Evolutionary conservation across 805 yeast species (phyloP).

Genomic region (Candida qinlingensis): DNA sequence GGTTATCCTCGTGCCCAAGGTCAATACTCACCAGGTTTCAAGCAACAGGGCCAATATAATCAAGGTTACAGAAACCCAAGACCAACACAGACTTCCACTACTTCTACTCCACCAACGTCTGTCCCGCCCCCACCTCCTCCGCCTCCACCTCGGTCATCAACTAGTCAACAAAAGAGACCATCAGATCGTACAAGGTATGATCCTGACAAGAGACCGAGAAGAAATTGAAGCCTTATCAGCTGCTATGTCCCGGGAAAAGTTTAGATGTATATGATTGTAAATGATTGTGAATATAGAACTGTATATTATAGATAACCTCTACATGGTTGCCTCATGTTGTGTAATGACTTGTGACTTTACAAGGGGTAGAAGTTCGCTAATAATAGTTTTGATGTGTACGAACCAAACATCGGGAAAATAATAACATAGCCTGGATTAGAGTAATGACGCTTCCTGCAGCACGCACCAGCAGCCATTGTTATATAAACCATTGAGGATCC

Average conservation of each 20-base stretch:
- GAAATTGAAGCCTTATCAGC: background rate
- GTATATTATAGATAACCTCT: too few relatives aligned
- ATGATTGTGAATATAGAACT: too few relatives aligned
- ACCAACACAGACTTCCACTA: background rate
- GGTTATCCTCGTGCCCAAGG: background rate
- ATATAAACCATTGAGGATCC: too few relatives aligned
- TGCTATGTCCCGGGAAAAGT: too few relatives aligned
- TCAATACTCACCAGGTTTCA: background rate
- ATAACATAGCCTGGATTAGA: too few relatives aligned
- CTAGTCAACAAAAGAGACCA: constrained; percentile 4
- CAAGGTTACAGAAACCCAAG: constrained; percentile 5
- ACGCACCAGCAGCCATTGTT: background rate
- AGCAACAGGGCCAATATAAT: background rate
- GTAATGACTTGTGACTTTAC: too few relatives aligned
- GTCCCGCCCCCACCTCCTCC: constrained; percentile 14
- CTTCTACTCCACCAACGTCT: constrained; percentile 3
- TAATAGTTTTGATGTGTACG: too few relatives aligned
- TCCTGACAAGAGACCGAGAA: constrained; percentile 9
- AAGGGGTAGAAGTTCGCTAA: too few relatives aligned
- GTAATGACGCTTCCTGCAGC: too few relatives aligned
- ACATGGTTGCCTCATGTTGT: too few relatives aligned
- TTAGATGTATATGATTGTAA: too few relatives aligned
- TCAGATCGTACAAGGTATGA: constrained; percentile 4
- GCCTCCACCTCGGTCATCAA: background rate
- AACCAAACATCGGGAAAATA: too few relatives aligned